These are phyloP conservation scores for Alternaria incomplexa DNA, from an alignment of 2,329 filamentous ascomycete species.

Conservation along the genomic window DNA sequence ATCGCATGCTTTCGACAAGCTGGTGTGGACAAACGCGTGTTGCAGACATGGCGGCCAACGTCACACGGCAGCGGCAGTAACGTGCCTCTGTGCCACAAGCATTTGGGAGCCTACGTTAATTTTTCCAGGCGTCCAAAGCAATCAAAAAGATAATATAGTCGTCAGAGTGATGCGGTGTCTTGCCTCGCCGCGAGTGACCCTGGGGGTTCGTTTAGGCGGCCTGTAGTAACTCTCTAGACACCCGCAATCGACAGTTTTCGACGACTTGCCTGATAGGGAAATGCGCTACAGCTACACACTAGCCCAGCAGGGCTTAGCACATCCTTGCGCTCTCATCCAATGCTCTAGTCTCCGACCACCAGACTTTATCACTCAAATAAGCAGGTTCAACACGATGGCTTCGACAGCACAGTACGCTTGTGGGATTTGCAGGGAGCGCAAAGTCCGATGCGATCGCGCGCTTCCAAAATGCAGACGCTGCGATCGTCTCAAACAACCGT, in stretches of 20 bases:
- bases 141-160: neutral
- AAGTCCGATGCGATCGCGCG: neutral
- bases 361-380: neutral
- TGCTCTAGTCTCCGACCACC: neutral
- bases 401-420: neutral
- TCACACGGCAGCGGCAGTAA: neutral
- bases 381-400: neutral
- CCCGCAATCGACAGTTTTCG: neutral
- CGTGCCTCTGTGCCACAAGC: neutral
- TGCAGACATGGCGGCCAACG: no score
- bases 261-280: neutral
- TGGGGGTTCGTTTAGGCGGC: neutral
- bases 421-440: neutral
- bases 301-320: accelerated
- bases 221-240: neutral
- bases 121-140: neutral
- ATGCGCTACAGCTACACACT: accelerated
- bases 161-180: neutral
- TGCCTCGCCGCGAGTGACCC: neutral
- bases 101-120: accelerated
- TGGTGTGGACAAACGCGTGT: no score
- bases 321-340: accelerated
- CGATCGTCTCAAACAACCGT: neutral
- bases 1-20: no score
- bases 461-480: neutral